Conservation (phyloP, 2,329 filamentous ascomycete species). For the Colletotrichum sp. region DNA sequence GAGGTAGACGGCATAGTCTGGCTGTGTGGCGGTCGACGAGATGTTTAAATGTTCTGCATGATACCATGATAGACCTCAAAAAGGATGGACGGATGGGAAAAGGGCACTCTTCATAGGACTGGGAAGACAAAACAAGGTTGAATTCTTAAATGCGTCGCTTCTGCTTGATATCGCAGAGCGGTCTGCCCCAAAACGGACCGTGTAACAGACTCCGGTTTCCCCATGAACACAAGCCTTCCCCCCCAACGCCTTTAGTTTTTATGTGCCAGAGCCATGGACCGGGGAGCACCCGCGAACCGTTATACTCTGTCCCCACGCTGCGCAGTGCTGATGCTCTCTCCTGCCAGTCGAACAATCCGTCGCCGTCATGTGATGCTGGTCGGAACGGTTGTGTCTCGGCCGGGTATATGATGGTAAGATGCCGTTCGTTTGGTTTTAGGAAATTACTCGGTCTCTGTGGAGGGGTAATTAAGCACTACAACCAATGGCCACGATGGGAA, state of each 20-base stretch:
- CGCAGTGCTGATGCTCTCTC: neutral
- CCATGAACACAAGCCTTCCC: conserved; percentile 11
- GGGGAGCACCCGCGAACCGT: neutral
- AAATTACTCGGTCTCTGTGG: neutral
- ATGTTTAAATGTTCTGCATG: conserved; percentile 20
- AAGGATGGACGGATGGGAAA: neutral
- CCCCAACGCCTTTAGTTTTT: conserved; percentile 15
- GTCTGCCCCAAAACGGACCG: conserved; percentile 5
- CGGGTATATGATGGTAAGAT: neutral
- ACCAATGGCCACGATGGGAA: neutral
- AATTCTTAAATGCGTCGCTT: conserved; percentile 4
- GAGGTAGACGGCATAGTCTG: neutral
- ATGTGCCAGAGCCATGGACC: neutral
- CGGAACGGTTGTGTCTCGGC: neutral
- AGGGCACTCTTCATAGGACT: neutral
- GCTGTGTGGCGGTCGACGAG: neutral
- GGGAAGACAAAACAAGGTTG: conserved; percentile 8
- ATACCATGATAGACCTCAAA: conserved; percentile 21
- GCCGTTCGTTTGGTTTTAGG: neutral
- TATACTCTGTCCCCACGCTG: neutral
- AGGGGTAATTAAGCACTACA: neutral
- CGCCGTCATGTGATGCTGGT: neutral
- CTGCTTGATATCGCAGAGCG: neutral
- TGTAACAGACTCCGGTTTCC: conserved; percentile 11
- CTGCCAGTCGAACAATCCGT: neutral